Conservation (phyloP, 1,139 yeast species). For the Suhomyces chickasaworum region DNA sequence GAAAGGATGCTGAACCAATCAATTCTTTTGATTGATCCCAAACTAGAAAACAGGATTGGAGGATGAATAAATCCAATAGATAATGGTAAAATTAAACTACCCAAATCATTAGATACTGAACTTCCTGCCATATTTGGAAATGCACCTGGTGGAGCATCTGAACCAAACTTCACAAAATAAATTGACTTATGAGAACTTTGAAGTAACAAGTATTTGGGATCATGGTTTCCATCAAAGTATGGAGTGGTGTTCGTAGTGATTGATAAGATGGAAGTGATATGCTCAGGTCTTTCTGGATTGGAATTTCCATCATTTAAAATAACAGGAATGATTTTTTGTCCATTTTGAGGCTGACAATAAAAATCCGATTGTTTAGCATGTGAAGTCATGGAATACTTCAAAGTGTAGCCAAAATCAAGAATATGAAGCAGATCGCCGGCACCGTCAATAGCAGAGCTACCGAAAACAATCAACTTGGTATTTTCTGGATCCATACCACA, state of each 20-base stretch:
- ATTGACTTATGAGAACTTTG: constrained; percentile 58
- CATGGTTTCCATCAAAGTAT: constrained; percentile 69
- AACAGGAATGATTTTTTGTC: constrained; percentile 38
- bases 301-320: constrained; percentile 24
- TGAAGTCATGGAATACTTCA: constrained; percentile 77
- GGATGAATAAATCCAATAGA: constrained; percentile 80
- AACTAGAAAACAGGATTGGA: constrained; percentile 57
- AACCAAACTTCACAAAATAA: constrained; percentile 27
- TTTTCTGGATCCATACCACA: constrained; percentile 80
- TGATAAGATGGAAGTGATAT: constrained; percentile 33
- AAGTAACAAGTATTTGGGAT: constrained; percentile 62
- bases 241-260: constrained; percentile 47
- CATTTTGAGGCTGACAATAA: constrained; percentile 63
- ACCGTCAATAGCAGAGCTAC: constrained; percentile 30
- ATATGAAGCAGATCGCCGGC: constrained; percentile 59
- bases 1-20: constrained; percentile 78
- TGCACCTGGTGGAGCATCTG: constrained; percentile 8
- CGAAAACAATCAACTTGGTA: constrained; percentile 71
- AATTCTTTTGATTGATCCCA: constrained; percentile 58
- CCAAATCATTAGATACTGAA: constrained; percentile 43
- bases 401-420: constrained; percentile 79
- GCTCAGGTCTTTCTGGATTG: constrained; percentile 24
- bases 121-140: constrained; percentile 2
- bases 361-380: constrained; percentile 80
- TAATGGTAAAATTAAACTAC: constrained; percentile 72